Base-by-base conservation (phyloP, 2,329 filamentous ascomycete species). In the Fusarium vanettenii region DNA sequence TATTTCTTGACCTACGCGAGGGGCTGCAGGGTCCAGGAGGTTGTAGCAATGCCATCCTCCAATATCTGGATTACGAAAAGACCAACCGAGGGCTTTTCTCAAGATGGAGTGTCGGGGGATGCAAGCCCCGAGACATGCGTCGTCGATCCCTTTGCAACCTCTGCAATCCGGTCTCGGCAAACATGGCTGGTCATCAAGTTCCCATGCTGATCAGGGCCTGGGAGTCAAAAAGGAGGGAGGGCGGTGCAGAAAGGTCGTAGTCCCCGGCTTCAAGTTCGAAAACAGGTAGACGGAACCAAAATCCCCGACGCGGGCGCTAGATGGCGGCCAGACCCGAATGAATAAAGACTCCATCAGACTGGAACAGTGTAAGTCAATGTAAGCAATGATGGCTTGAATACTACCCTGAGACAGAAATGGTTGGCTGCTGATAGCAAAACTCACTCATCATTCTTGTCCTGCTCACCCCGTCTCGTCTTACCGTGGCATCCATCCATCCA, bases 61-160 rank as follows among this genome's bases (percentile, higher is more conserved):
- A 68, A 64, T 57, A 78, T 64, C 70, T 33, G 64, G 68, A 48
- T 69, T 72, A 62, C 37, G 25, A 59, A 39, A 39, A 52, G 43
- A 56, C 41, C 57, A 27, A 48, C 27, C 43, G 50, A 56, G 55
- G 64, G 62, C 60, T 69, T 72, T 64, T 69, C 65, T 64, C 41
- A 31, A 61, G 69, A 70, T 74, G 75, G 74, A 68, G 69, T 66
- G 66, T 60, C 67, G 68, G 63, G 65, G 65, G 63, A 70, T 72
- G 62, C 62, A 39, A 43, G 25, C 72, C 50, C 69, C 61, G 72
- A 74, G 72, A 74, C 72, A 74, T 74, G 61, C 72, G 59, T 69
- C 66, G 69, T 52, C 60, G 72, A 73, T 74, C 72, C 29, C 72
- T 48, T 70, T 56, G 64, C 66, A 56, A 52, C 65, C 39, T 63